These are phyloP conservation scores for Suhomyces sp. DNA, from an alignment of 805 yeast genomes.

Conservation along the genomic window DNA sequence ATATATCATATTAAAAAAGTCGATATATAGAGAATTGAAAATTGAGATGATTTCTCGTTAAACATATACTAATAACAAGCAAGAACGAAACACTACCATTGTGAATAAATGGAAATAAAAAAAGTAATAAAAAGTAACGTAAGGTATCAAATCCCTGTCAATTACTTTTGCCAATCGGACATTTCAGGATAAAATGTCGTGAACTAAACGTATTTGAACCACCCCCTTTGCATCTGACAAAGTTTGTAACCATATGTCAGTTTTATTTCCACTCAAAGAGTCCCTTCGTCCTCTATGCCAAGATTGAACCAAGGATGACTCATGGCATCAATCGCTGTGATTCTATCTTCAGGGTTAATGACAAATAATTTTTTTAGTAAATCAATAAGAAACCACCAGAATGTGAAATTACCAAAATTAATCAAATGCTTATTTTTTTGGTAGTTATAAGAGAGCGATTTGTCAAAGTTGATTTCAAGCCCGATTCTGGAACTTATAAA, in stretches of 20 bases:
- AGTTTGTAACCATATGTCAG: not conserved
- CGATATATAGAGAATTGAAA: not conserved
- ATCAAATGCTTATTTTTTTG: constrained; percentile 41
- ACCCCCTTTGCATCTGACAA: not conserved
- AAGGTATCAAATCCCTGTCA: not conserved
- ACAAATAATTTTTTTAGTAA: constrained; percentile 37
- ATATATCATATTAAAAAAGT: not conserved
- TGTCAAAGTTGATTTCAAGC: constrained; percentile 37
- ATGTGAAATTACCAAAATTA: constrained; percentile 60
- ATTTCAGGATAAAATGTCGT: not conserved
- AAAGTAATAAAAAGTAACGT: not conserved
- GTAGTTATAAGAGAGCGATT: constrained; percentile 37
- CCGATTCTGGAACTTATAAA: constrained; percentile 43
- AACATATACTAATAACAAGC: not conserved
- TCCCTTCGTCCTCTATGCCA: constrained; percentile 48
- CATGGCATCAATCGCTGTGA: constrained; percentile 42
- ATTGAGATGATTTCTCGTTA: not conserved
- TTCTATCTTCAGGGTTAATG: constrained; percentile 36
- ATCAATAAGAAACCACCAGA: constrained; percentile 76
- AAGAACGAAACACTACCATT: not conserved
- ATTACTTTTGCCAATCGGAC: not conserved
- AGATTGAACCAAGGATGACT: constrained; percentile 48
- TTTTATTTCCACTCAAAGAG: constrained; percentile 12
- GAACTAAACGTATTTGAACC: not conserved
- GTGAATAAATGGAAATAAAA: not conserved